These are phyloP conservation scores for Podospora sp. DNA, from an alignment of 495 filamentous ascomycete species.

Conservation along the genomic window DNA sequence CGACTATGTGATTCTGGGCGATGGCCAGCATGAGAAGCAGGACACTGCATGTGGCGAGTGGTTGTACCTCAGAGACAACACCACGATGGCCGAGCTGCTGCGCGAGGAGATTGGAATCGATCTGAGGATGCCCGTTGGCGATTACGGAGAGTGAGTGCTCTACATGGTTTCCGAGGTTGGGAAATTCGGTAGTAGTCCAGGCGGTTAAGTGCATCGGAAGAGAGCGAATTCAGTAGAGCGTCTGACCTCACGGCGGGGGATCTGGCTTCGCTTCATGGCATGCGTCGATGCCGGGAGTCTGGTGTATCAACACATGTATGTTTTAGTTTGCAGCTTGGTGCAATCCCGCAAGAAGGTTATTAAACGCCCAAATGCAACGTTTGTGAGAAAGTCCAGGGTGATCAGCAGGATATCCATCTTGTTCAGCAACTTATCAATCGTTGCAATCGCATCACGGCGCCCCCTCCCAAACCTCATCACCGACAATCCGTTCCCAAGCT, in stretches of 20 bases:
- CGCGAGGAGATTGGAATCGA: conserved; percentile 67
- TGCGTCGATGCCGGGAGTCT: not conserved
- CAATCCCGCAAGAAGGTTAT: not conserved
- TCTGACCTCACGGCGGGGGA: no score
- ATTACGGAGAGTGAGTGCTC: conserved; percentile 20
- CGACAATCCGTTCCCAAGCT: no score
- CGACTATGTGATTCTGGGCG: conserved; percentile 76
- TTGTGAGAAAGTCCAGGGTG: no score
- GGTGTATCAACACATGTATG: not conserved
- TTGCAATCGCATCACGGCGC: no score
- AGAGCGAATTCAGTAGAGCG: not conserved
- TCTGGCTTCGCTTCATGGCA: not conserved
- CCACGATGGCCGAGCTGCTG: conserved; percentile 70
- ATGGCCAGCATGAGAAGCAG: conserved; percentile 74
- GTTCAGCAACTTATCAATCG: no score
- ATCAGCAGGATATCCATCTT: no score
- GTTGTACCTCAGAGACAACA: conserved; percentile 83
- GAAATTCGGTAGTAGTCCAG: not conserved
- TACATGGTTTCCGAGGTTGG: not conserved
- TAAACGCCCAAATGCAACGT: no score
- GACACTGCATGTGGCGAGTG: conserved; percentile 70
- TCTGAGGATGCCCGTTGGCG: conserved; percentile 30
- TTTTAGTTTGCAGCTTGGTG: not conserved
- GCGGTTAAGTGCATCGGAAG: not conserved
- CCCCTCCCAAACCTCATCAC: no score